phyloP scores from a whole-genome alignment of 2,329 filamentous ascomycete species.

The Gnomoniopsis sp. region DNA sequence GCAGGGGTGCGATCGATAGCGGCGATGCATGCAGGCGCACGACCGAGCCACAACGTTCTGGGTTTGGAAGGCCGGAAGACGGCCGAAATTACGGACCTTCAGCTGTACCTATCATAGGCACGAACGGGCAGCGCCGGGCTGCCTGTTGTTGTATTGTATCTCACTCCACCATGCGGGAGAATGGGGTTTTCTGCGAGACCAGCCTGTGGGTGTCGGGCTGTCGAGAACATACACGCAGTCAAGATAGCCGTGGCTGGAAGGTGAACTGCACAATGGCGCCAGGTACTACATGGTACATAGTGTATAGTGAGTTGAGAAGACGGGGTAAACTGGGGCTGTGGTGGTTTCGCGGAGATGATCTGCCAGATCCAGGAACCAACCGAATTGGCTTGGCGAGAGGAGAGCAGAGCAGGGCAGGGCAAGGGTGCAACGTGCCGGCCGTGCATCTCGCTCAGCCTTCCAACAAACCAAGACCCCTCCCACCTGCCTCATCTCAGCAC shows the following conservation, averaged over 20 bases:
- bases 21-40: neutral
- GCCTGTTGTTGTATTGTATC: neutral
- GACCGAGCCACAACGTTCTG: neutral
- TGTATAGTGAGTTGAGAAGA: too few relatives aligned
- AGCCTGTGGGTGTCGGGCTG: too few relatives aligned
- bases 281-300: too few relatives aligned
- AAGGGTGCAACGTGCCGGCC: neutral
- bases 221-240: too few relatives aligned
- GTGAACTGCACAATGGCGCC: too few relatives aligned
- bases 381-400: too few relatives aligned
- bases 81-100: conserved; percentile 1
- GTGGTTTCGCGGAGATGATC: too few relatives aligned
- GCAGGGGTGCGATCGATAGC: neutral
- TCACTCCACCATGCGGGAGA: neutral
- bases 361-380: neutral
- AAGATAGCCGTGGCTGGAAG: too few relatives aligned
- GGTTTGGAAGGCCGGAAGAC: neutral
- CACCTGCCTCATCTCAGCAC: neutral
- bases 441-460: neutral
- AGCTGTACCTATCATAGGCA: neutral
- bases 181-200: neutral
- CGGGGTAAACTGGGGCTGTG: too few relatives aligned
- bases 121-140: neutral
- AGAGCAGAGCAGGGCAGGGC: neutral
- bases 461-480: neutral